These are phyloP conservation scores for Fusarium sp. DNA, from an alignment of 2,329 filamentous ascomycete species.

Conservation along the genomic window DNA sequence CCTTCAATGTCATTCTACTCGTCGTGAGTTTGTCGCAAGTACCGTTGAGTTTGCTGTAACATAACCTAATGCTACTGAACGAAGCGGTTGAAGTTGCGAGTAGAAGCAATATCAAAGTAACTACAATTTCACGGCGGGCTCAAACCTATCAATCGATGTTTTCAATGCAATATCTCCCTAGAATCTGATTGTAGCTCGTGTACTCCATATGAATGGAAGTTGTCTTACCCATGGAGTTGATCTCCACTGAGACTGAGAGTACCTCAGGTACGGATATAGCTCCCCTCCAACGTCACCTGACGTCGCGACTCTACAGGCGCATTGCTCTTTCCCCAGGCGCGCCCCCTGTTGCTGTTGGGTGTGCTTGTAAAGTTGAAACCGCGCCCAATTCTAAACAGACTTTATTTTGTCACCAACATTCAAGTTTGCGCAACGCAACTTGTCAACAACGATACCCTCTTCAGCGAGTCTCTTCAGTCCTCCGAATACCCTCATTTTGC, in stretches of 20 bases:
- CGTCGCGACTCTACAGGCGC: conserved; percentile 44
- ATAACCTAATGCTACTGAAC: not conserved
- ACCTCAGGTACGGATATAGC: not conserved
- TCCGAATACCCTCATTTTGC: not conserved
- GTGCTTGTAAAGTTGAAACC: conserved; percentile 8
- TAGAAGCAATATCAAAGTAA: not conserved
- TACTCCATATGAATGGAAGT: conserved; percentile 1
- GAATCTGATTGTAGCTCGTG: conserved; percentile 5
- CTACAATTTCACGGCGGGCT: not conserved
- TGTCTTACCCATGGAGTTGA: conserved; percentile 8
- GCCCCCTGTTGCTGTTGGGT: conserved; percentile 13
- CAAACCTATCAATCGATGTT: not conserved
- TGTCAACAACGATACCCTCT: not conserved
- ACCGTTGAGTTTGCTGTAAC: not conserved
- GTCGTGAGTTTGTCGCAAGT: not conserved
- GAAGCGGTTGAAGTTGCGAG: not conserved
- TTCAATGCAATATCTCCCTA: not conserved
- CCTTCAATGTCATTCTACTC: not conserved
- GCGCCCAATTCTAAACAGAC: conserved; percentile 17
- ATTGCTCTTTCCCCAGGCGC: conserved; percentile 28
- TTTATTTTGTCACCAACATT: conserved; percentile 17
- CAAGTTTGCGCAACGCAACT: conserved; percentile 13
- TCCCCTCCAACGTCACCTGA: conserved; percentile 46
- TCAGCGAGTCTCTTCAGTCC: not conserved
- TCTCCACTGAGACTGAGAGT: not conserved